Percentiles rank a stretch among this genome's conserved stretches.
Conservation (phyloP, 78 protist genomes). For the Isochrysis galbana region DNA sequence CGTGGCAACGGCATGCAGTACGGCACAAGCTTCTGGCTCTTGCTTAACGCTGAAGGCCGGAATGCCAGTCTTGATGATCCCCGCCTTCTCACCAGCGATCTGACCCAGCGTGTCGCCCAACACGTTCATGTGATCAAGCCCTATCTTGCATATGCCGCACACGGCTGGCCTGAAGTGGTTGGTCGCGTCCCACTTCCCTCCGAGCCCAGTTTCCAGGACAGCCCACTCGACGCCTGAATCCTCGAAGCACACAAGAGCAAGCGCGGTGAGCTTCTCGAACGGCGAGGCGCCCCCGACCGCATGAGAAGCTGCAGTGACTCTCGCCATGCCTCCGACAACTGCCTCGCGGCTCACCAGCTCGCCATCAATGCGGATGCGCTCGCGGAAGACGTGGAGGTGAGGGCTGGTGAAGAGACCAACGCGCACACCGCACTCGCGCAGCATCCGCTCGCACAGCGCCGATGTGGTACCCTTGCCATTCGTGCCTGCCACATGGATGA, state of each 20-base stretch:
- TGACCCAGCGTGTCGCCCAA: constrained; percentile 74
- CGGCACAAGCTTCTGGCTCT: not conserved
- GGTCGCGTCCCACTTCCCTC: constrained; percentile 55
- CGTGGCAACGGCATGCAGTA: no score
- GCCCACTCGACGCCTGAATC: not conserved
- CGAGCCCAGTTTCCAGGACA: constrained; percentile 43
- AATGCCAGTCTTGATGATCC: constrained; percentile 53
- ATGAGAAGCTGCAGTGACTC: not conserved
- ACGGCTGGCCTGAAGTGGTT: constrained; percentile 30
- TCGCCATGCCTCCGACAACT: not conserved
- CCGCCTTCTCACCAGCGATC: constrained; percentile 82
- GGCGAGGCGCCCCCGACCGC: not conserved
- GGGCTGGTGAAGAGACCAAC: not conserved
- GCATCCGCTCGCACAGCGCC: not conserved
- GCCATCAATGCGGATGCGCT: constrained; percentile 14
- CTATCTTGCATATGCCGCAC: constrained; percentile 52
- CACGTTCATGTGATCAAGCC: constrained; percentile 75
- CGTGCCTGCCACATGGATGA: not conserved
- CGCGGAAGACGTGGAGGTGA: constrained; percentile 2
- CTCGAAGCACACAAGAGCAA: not conserved
- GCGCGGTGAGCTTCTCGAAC: constrained; percentile 23
- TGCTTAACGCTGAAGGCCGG: not conserved
- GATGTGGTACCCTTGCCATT: constrained; percentile 19
- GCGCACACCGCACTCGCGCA: not conserved
- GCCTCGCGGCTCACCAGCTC: not conserved